Percentiles rank a stretch among this genome's conserved stretches.
phyloP scores from a whole-genome alignment of 805 yeast species.

The Teunomyces lycoperdinae region DNA sequence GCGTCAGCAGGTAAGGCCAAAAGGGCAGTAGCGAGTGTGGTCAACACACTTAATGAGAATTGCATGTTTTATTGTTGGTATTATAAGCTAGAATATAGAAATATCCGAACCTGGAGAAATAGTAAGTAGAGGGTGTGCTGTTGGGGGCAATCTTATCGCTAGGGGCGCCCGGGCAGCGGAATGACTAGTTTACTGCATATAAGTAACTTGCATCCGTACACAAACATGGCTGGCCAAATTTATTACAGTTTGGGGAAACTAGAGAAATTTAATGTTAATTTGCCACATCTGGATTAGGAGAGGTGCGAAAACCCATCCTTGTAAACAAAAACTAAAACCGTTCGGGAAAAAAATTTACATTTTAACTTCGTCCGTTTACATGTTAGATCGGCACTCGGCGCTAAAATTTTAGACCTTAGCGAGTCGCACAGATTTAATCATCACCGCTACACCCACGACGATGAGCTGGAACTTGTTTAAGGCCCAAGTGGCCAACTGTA shows the following conservation, averaged over 20 bases:
- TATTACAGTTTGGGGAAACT: no score
- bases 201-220: background rate
- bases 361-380: background rate
- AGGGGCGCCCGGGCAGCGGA: background rate
- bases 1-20: slow-evolving; percentile 32
- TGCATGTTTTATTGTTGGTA: slow-evolving; percentile 21
- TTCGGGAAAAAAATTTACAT: background rate
- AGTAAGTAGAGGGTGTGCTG: background rate
- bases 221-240: no score
- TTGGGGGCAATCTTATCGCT: slow-evolving; percentile 8
- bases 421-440: background rate
- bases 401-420: background rate
- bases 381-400: background rate
- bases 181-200: background rate
- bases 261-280: no score
- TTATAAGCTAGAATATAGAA: background rate
- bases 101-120: background rate
- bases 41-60: slow-evolving; percentile 33
- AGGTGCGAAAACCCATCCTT: background rate
- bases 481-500: slow-evolving; percentile 22
- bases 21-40: slow-evolving; percentile 42
- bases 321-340: background rate
- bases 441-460: no score
- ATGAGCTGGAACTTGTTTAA: slow-evolving; percentile 13
- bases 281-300: no score